Conservation (phyloP, 176 grass and related monocot genomes). For the Saccharum spontaneum region DNA sequence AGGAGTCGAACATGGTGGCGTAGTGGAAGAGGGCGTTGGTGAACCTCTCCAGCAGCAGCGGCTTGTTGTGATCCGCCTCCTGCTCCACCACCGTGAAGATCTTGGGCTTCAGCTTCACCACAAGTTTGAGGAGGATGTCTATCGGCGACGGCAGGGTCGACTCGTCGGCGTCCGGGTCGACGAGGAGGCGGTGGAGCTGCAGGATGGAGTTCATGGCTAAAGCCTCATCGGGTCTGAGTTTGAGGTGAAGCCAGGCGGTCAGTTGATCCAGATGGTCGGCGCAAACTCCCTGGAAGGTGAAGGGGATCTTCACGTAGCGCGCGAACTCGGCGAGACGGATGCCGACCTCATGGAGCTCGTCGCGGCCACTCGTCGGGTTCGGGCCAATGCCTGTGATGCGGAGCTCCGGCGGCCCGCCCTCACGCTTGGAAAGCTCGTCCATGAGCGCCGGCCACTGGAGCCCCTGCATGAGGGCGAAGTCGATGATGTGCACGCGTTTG, state of each 20-base stretch:
- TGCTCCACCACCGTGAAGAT: conserved; percentile 81
- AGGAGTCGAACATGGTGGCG: conserved; percentile 73
- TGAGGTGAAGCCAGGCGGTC: conserved; percentile 52
- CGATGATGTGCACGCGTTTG: conserved; percentile 51
- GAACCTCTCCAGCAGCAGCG: conserved; percentile 56
- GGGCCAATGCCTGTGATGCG: conserved; percentile 56
- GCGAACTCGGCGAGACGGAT: conserved; percentile 59
- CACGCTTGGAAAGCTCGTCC: conserved; percentile 21
- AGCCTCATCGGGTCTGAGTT: conserved; percentile 40
- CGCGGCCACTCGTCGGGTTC: background rate
- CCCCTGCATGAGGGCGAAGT: conserved; percentile 56
- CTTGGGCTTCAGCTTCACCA: conserved; percentile 39
- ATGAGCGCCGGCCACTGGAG: conserved; percentile 66
- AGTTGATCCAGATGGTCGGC: conserved; percentile 44
- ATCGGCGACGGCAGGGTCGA: conserved; percentile 28
- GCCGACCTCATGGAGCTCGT: conserved; percentile 62
- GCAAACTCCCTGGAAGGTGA: conserved; percentile 49
- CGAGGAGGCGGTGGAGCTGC: conserved; percentile 76
- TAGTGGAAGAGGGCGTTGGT: conserved; percentile 79
- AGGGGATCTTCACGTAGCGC: conserved; percentile 37
- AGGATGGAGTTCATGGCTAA: conserved; percentile 74
- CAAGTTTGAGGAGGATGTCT: conserved; percentile 53
- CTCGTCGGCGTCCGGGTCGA: conserved; percentile 39
- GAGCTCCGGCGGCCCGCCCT: conserved; percentile 41
- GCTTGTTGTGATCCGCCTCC: conserved; percentile 74